Conservation (phyloP, 345 rosid genomes). For the Hibiscus trionum region DNA sequence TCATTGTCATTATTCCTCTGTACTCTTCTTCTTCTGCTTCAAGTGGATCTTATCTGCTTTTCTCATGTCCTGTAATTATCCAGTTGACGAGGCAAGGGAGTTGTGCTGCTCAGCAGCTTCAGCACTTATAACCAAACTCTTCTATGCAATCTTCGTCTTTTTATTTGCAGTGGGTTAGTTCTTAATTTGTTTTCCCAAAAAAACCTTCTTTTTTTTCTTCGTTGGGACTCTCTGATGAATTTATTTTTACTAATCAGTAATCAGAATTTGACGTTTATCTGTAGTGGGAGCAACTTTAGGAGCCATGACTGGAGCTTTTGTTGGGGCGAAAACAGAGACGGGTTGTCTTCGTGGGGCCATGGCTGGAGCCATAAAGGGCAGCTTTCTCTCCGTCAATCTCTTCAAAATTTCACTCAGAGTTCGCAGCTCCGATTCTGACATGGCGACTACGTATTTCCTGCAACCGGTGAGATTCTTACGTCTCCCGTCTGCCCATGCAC, state of each 20-base stretch:
- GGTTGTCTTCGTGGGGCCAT: conserved; percentile 21
- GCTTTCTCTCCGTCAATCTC: conserved; percentile 12
- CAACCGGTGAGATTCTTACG: conserved; percentile 13
- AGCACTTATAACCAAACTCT: conserved; percentile 8
- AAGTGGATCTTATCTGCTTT: background rate
- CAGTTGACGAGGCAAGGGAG: conserved; percentile 7
- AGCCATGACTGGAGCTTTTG: conserved; percentile 18
- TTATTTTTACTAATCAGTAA: background rate
- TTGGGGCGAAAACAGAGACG: conserved; percentile 21
- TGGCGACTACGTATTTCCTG: conserved; percentile 1
- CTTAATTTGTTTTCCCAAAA: background rate
- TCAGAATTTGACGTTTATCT: background rate
- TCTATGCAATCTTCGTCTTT: conserved; percentile 12
- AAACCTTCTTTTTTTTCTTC: background rate
- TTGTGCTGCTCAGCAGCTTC: conserved; percentile 13
- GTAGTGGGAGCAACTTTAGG: conserved; percentile 28
- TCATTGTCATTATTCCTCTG: background rate
- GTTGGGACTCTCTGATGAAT: too few relatives aligned
- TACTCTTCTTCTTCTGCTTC: background rate
- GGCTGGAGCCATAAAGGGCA: conserved; percentile 26
- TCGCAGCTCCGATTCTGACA: conserved; percentile 11
- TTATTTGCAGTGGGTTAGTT: conserved; percentile 27
- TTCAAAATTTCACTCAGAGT: conserved; percentile 6
- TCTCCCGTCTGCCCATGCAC: background rate
- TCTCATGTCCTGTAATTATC: background rate